Conservation (phyloP, 2,329 filamentous ascomycete species). For the Hypoxylon sp. region DNA sequence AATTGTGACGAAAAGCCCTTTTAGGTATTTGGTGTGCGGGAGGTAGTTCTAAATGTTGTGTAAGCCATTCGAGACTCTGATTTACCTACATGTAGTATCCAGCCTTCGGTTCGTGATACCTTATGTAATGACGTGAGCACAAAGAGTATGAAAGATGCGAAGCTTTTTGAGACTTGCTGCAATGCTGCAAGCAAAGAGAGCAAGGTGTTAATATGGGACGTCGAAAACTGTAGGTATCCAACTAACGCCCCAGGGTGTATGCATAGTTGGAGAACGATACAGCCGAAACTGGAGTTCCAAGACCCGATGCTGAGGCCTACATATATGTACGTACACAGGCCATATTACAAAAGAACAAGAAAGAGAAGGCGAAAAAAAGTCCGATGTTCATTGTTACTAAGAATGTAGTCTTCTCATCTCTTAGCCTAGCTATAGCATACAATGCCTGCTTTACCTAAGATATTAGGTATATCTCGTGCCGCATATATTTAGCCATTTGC, state of each 20-base stretch:
- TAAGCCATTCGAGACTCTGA: conserved; percentile 19
- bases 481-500: conserved; percentile 7
- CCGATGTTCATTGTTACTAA: conserved; percentile 27
- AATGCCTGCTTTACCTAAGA: conserved; percentile 18
- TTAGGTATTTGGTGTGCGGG: background rate
- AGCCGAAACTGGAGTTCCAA: conserved; percentile 35
- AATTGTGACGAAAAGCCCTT: background rate
- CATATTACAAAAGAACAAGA: conserved; percentile 27
- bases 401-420: conserved; percentile 14
- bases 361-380: conserved; percentile 30
- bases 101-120: conserved; percentile 23
- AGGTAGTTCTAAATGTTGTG: background rate
- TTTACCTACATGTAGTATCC: conserved; percentile 17
- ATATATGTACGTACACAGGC: background rate
- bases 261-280: conserved; percentile 28
- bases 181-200: conserved; percentile 16
- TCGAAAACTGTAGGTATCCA: conserved; percentile 16
- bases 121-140: conserved; percentile 37
- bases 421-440: conserved; percentile 3
- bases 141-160: conserved; percentile 26
- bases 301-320: conserved; percentile 25
- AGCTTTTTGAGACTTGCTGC: conserved; percentile 28
- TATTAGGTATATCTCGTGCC: conserved; percentile 14
- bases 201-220: conserved; percentile 20
- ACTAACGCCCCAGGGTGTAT: conserved; percentile 11